Evolutionary conservation across 1,284 basidiomycete genomes (phyloP).

Genomic region (Pyrrhoderma lamaoense): DNA sequence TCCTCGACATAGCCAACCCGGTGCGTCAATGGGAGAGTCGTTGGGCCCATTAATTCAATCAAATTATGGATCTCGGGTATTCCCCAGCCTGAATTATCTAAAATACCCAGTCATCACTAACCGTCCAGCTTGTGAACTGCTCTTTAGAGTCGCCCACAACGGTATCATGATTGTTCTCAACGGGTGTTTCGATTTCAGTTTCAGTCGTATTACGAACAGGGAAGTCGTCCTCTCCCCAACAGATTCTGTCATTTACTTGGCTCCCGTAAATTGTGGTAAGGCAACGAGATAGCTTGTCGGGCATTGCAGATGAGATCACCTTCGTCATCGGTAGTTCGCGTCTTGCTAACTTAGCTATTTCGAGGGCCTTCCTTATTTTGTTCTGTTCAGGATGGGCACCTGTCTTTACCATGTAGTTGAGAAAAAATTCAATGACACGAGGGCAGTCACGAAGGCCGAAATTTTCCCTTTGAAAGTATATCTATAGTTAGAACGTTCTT

Average conservation of each 20-base stretch:
- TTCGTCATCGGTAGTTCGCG: constrained; percentile 52
- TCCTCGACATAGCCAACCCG: constrained; percentile 43
- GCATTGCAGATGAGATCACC: constrained; percentile 43
- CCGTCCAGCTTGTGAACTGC: not conserved
- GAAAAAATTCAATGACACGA: constrained; percentile 51
- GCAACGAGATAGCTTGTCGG: constrained; percentile 42
- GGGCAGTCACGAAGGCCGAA: constrained; percentile 37
- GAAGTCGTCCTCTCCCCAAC: not conserved
- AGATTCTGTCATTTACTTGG: not conserved
- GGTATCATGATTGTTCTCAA: too few relatives aligned
- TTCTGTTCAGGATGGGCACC: constrained; percentile 44
- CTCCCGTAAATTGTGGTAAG: constrained; percentile 9
- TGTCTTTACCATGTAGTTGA: constrained; percentile 53
- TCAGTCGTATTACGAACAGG: not conserved
- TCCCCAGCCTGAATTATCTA: not conserved
- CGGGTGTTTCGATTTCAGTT: not conserved
- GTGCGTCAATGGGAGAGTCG: constrained; percentile 39
- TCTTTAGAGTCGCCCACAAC: not conserved
- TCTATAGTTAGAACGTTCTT: constrained; percentile 27
- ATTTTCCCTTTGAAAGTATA: constrained; percentile 15
- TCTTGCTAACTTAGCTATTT: constrained; percentile 40
- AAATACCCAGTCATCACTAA: not conserved
- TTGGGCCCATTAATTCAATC: constrained; percentile 37
- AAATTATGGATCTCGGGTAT: constrained; percentile 24
- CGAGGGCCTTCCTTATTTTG: constrained; percentile 41